A percentile compares a stretch with the other conserved stretches of the same genome.
These are phyloP conservation scores for Phytopythium cucurbitacearum DNA, from an alignment of 352 stramenopile species.

Conservation along the genomic window DNA sequence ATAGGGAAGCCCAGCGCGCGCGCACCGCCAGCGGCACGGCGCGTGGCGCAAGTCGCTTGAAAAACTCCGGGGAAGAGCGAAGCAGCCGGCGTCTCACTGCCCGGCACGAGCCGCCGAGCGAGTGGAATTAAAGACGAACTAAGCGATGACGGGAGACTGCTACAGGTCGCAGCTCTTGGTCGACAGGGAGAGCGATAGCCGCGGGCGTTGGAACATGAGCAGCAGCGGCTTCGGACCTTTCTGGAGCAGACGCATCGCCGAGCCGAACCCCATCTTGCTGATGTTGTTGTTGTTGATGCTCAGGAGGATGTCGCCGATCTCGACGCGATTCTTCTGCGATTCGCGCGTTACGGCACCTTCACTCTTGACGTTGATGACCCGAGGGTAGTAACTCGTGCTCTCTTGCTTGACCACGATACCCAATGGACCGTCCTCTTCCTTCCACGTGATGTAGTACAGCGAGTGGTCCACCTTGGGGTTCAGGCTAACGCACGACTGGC, in stretches of 20 bases:
- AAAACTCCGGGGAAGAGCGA: not conserved
- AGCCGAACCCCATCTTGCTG: slow-evolving; percentile 85
- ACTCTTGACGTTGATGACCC: slow-evolving; percentile 87
- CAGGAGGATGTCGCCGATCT: slow-evolving; percentile 76
- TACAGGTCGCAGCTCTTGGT: slow-evolving; percentile 33
- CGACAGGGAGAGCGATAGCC: slow-evolving; percentile 27
- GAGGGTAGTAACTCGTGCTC: slow-evolving; percentile 81
- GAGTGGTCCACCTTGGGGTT: slow-evolving; percentile 84
- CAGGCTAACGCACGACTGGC: slow-evolving; percentile 67
- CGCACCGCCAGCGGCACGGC: too few species aligned
- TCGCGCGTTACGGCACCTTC: slow-evolving; percentile 76
- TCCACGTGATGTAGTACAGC: slow-evolving; percentile 89
- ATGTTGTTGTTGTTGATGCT: slow-evolving; percentile 92
- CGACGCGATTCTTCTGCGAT: slow-evolving; percentile 81
- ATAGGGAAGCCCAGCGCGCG: too few species aligned
- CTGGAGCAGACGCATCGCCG: slow-evolving; percentile 83
- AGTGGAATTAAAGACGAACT: not conserved
- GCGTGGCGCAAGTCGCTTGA: too few species aligned
- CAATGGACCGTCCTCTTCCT: slow-evolving; percentile 80
- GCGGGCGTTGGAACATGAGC: slow-evolving; percentile 82
- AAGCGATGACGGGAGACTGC: slow-evolving; percentile 1
- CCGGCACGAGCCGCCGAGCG: not conserved
- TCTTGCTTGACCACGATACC: slow-evolving; percentile 87
- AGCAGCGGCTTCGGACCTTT: slow-evolving; percentile 83
- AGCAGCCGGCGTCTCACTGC: not conserved